Evolutionary conservation across 2,329 filamentous ascomycete genomes (phyloP), one percentile per base, ranked within the genome.

Genomic region (Penicillium crustosum): DNA sequence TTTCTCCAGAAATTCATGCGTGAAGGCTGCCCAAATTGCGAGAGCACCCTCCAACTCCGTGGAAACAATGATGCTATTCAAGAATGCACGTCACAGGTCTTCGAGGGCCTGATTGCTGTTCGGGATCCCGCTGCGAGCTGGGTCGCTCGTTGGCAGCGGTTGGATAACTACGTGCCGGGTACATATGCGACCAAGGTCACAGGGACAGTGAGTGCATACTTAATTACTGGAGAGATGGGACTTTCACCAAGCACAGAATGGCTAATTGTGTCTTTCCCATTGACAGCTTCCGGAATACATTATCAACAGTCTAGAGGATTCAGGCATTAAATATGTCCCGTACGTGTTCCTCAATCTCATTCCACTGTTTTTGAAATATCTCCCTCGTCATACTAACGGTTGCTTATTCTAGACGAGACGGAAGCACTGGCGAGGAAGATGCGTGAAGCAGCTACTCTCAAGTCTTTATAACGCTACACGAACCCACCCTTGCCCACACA

Each of bases 161-260:
- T 99, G 59, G 91, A 97, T 73, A 86, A 86, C 55, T 97, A 96
- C 75, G 89, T 94, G 52, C 85, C 86, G 17, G 94, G 94, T 53
- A 87, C 95, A 57, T 99, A 99, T 78, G 94, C 94, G 19, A 90
- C 92, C 55, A 97, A 97, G 79, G 94, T 99, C 25, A 91, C 89
- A 33, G 94, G 94, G 19, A 86, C 90, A 61, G 82, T 84, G 65
- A 75, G 82, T 76, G 44, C 10, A 43, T 33, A 9, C 23, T 17
- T 49, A 6, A 49, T 19, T 42, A 6, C 43, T 50, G 19, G 7
- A 3, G 15, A 3, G 17, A 50, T 35, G 31, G 19, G n/a, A 44
- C 10, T 21, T 4, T 35, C 7, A 6, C 6, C 2, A 4, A 6
- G 13, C 23, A 45, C 33, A 12, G 13, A 15, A 21, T 49, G 25